A percentile compares a stretch with the other conserved stretches of the same genome.
Evolutionary conservation across 2,329 filamentous ascomycete genomes (phyloP).

Genomic region (Penicillium sp.): DNA sequence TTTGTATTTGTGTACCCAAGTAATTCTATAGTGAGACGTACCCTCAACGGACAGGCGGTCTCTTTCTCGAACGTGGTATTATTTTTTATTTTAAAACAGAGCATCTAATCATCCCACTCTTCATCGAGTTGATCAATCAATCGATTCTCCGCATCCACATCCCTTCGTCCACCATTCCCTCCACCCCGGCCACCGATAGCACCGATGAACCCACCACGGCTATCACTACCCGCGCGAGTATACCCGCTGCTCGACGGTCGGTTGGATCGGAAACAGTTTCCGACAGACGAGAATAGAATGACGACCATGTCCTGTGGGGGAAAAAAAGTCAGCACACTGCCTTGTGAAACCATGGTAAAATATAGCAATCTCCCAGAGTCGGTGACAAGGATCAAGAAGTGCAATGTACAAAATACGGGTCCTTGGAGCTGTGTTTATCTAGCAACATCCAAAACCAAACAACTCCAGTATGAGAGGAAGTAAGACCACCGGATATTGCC

Average conservation of each 20-base stretch:
- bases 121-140: constrained; percentile 95
- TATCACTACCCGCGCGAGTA: constrained; percentile 29
- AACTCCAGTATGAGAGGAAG: background rate
- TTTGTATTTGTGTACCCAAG: background rate
- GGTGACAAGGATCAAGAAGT: background rate
- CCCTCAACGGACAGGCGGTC: background rate
- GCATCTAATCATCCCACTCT: constrained; percentile 77
- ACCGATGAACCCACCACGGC: constrained; percentile 32
- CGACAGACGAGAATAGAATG: constrained; percentile 47
- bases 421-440: constrained; percentile 1
- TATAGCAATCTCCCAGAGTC: background rate
- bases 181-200: constrained; percentile 35
- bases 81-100: background rate
- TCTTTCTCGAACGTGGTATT: background rate
- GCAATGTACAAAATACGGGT: background rate
- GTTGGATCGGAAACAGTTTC: constrained; percentile 38
- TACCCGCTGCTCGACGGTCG: constrained; percentile 35
- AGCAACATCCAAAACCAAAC: background rate
- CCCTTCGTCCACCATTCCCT: constrained; percentile 19
- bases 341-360: constrained; percentile 1
- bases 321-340: constrained; percentile 16
- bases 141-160: constrained; percentile 80
- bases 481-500: background rate
- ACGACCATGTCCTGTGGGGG: constrained; percentile 45
- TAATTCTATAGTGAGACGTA: background rate